A percentile compares a stretch with the other conserved stretches of the same genome.
These are phyloP conservation scores for Ciborinia camelliae DNA, from an alignment of 2,329 filamentous ascomycete genomes.

Conservation along the genomic window DNA sequence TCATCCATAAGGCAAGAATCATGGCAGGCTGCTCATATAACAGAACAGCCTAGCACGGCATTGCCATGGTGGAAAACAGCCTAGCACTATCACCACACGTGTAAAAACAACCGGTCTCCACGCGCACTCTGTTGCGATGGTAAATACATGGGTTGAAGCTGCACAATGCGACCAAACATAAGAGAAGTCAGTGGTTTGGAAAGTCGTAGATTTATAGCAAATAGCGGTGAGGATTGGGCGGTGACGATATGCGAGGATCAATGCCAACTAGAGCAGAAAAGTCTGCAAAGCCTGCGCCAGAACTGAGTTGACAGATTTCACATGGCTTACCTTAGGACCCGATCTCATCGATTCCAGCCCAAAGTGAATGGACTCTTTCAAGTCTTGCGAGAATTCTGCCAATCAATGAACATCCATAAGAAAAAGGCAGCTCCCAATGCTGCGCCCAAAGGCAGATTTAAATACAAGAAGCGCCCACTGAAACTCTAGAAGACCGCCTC, in stretches of 20 bases:
- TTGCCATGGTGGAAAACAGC: neutral
- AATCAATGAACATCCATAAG: neutral
- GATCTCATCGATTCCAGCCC: neutral
- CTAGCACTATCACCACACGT: neutral
- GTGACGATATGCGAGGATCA: neutral
- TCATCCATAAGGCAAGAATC: neutral
- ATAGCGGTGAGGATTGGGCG: slow-evolving; percentile 1
- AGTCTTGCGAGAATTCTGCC: neutral
- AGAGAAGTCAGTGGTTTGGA: neutral
- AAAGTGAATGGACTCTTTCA: neutral
- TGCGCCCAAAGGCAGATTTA: neutral
- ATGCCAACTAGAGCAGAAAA: neutral
- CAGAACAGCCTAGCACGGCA: neutral
- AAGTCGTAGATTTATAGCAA: neutral
- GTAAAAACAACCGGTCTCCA: neutral
- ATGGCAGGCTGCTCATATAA: neutral
- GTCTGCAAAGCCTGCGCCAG: neutral
- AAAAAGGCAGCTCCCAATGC: neutral
- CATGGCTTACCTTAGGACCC: neutral
- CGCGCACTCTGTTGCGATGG: neutral
- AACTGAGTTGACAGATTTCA: neutral
- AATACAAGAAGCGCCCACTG: neutral
- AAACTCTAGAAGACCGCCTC: neutral
- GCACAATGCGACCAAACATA: neutral
- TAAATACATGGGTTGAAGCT: neutral